A percentile compares a stretch with the other conserved stretches of the same genome.
Evolutionary conservation across 2,329 filamentous ascomycete species (phyloP).

Genomic region (Didymosphaeria variabile): DNA sequence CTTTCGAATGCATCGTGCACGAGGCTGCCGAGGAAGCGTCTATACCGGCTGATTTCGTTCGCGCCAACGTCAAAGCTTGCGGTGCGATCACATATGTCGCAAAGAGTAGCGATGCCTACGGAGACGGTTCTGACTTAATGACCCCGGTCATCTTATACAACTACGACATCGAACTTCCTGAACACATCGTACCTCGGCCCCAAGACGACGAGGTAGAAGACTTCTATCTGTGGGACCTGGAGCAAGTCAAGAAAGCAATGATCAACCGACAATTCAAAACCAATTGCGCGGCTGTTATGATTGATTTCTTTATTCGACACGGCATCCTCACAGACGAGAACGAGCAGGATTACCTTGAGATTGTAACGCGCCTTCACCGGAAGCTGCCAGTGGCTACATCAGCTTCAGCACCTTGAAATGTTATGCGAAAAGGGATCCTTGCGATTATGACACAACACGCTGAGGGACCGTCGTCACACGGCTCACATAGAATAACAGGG

Average conservation of each 20-base stretch:
- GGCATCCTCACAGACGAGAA: constrained; percentile 79
- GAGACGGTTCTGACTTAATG: constrained; percentile 60
- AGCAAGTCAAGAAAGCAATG: constrained; percentile 74
- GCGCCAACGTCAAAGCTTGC: constrained; percentile 29
- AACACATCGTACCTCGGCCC: constrained; percentile 31
- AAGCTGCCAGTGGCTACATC: constrained; percentile 73
- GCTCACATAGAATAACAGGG: too few species aligned
- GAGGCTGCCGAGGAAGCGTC: constrained; percentile 41
- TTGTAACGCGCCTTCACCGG: constrained; percentile 76
- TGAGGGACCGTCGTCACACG: too few species aligned
- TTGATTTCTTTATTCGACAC: constrained; percentile 89
- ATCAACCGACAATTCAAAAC: constrained; percentile 81
- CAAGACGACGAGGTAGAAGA: constrained; percentile 80
- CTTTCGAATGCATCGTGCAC: constrained; percentile 35
- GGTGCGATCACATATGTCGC: constrained; percentile 85
- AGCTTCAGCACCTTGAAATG: not conserved
- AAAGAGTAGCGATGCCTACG: constrained; percentile 75
- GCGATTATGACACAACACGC: too few species aligned
- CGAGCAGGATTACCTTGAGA: constrained; percentile 78
- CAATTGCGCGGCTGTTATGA: constrained; percentile 81
- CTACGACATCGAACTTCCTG: constrained; percentile 44
- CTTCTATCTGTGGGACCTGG: constrained; percentile 78
- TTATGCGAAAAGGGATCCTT: not conserved
- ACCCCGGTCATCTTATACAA: constrained; percentile 45
- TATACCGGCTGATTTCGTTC: constrained; percentile 27